Conservation (phyloP, 768 basidiomycete genomes). For the Zangia roseola region DNA sequence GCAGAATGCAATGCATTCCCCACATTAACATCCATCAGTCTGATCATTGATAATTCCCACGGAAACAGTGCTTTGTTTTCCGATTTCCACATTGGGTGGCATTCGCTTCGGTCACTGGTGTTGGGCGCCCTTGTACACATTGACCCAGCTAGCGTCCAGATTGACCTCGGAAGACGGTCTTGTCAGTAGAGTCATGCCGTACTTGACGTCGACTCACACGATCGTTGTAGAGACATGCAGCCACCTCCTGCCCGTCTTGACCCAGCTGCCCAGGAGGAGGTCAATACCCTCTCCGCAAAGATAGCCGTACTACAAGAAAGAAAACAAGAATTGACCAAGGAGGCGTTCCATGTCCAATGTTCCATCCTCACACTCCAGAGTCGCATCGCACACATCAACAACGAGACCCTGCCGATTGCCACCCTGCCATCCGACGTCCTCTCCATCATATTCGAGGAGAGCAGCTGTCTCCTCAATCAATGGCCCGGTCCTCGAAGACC, state of each 20-base stretch:
- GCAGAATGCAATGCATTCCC: too few species aligned
- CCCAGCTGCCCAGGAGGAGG: conserved; percentile 25
- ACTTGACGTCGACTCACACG: conserved; percentile 18
- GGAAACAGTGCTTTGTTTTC: neutral
- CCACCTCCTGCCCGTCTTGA: conserved; percentile 12
- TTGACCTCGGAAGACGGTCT: conserved; percentile 20
- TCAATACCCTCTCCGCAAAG: conserved; percentile 20
- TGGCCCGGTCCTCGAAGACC: conserved; percentile 30
- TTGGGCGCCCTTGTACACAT: too few species aligned
- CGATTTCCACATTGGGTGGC: conserved; percentile 10
- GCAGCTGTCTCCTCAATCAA: conserved; percentile 25
- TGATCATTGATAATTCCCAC: conserved; percentile 7
- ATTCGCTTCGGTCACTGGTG: conserved; percentile 1
- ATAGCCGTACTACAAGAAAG: conserved; percentile 23
- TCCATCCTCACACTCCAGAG: conserved; percentile 31
- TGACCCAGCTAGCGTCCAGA: neutral
- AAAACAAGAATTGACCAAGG: conserved; percentile 19
- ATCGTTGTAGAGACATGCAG: conserved; percentile 22
- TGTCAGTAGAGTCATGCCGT: conserved; percentile 22
- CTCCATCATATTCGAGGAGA: conserved; percentile 34
- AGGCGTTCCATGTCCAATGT: conserved; percentile 26
- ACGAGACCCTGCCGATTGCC: conserved; percentile 30
- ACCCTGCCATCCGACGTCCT: conserved; percentile 32
- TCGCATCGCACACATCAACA: conserved; percentile 33
- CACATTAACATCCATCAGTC: too few species aligned